Evolutionary conservation across 768 basidiomycete genomes (phyloP).

Genomic region (Tephrocybe sp.): DNA sequence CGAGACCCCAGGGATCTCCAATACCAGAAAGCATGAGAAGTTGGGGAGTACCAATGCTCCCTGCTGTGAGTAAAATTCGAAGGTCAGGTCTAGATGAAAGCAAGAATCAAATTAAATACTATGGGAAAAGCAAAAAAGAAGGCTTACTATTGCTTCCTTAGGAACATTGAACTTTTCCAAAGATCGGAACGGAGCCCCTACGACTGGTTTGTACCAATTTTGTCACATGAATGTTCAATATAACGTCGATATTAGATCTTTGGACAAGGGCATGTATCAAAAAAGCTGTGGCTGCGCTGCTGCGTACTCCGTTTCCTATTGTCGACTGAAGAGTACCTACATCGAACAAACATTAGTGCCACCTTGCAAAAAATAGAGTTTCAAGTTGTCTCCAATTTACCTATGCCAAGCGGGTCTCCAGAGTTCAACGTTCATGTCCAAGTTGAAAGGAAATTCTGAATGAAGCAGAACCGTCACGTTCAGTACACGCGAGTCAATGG

Average conservation of each 20-base stretch:
- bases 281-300: conserved; percentile 30
- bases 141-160: conserved; percentile 12
- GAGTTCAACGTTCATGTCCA: conserved; percentile 26
- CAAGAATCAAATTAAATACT: no score
- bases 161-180: conserved; percentile 20
- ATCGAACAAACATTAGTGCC: neutral
- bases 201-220: conserved; percentile 1
- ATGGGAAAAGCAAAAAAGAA: no score
- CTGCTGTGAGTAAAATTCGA: conserved; percentile 31
- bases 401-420: conserved; percentile 24
- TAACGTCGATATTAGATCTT: conserved; percentile 30
- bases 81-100: no score
- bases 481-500: conserved; percentile 27
- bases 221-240: conserved; percentile 25
- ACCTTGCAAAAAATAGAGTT: neutral
- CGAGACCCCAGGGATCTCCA: conserved; percentile 23
- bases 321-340: conserved; percentile 26
- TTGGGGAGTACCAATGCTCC: conserved; percentile 28
- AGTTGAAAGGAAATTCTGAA: conserved; percentile 22
- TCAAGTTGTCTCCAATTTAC: conserved; percentile 13
- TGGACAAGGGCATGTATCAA: conserved; percentile 18
- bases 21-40: conserved; percentile 29
- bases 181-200: conserved; percentile 6
- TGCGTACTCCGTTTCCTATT: conserved; percentile 24
- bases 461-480: conserved; percentile 24